These are phyloP conservation scores for Acanthamoeba healyi DNA, from an alignment of 208 protist species.

Conservation along the genomic window DNA sequence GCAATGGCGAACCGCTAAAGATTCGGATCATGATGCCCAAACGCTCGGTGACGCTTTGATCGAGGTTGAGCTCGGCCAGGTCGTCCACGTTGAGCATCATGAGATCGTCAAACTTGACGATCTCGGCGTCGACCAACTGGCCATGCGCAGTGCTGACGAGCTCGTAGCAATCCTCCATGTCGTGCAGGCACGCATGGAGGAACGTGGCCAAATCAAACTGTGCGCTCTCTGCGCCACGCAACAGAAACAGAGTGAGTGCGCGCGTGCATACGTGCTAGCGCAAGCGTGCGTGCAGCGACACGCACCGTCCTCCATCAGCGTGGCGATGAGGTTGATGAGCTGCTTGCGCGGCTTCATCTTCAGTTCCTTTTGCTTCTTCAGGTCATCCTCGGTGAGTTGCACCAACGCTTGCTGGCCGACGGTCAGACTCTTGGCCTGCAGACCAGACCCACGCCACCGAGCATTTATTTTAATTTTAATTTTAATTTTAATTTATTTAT, in stretches of 20 bases:
- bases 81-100: conserved; percentile 40
- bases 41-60: not conserved
- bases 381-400: conserved; percentile 41
- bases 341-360: conserved; percentile 70
- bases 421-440: conserved; percentile 39
- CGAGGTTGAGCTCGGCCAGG: conserved; percentile 1
- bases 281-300: too few species aligned
- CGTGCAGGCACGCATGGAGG: conserved; percentile 25
- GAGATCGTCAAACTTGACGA: conserved; percentile 44
- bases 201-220: conserved; percentile 44
- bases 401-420: not conserved
- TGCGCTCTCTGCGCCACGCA: not conserved
- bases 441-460: too few species aligned
- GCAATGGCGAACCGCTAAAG: not conserved
- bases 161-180: conserved; percentile 8
- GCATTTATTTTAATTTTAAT: not conserved
- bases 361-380: conserved; percentile 2
- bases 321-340: conserved; percentile 11
- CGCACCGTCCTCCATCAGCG: conserved; percentile 6
- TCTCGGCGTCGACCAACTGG: not conserved
- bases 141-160: not conserved
- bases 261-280: too few species aligned
- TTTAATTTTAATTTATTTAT: not conserved
- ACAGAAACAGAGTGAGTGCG: not conserved
- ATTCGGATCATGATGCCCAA: conserved; percentile 22